Evolutionary conservation across 306 rosid species (phyloP).

Genomic region (Prunus padus): DNA sequence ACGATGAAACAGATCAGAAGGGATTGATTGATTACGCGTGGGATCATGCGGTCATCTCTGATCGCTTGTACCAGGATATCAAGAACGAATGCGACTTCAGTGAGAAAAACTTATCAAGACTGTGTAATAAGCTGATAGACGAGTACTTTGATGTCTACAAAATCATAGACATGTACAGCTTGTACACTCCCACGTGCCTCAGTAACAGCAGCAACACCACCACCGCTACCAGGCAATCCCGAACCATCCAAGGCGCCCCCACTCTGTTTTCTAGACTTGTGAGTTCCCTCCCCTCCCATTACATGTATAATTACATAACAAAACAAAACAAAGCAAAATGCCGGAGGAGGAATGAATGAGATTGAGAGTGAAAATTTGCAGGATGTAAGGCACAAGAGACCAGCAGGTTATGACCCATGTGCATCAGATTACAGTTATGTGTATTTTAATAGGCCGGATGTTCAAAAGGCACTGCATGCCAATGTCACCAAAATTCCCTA

Average conservation of each 20-base stretch:
- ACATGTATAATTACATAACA: background rate
- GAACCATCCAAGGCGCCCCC: slow-evolving; percentile 15
- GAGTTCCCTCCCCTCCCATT: slow-evolving; percentile 3
- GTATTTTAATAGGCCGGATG: slow-evolving; percentile 46
- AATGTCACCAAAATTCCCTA: slow-evolving; percentile 48
- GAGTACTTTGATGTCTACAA: slow-evolving; percentile 29
- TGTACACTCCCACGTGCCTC: slow-evolving; percentile 35
- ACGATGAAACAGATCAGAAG: slow-evolving; percentile 42
- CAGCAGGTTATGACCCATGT: slow-evolving; percentile 54
- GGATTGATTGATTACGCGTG: slow-evolving; percentile 55
- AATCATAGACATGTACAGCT: slow-evolving; percentile 47
- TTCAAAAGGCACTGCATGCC: slow-evolving; percentile 54
- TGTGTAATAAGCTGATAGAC: slow-evolving; percentile 1
- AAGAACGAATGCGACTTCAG: slow-evolving; percentile 42
- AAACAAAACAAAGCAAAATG: background rate
- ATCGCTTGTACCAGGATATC: slow-evolving; percentile 31
- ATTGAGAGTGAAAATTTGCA: slow-evolving; percentile 1
- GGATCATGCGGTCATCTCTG: slow-evolving; percentile 54
- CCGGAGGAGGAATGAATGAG: background rate
- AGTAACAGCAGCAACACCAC: background rate
- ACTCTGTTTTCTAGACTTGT: slow-evolving; percentile 29
- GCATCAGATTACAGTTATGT: slow-evolving; percentile 26
- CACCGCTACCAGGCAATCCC: background rate
- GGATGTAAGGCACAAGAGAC: slow-evolving; percentile 34
- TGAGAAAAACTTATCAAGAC: background rate